These are phyloP conservation scores for Coemansia sp. DNA, from an alignment of 371 early-diverging fungal genomes.

Conservation along the genomic window DNA sequence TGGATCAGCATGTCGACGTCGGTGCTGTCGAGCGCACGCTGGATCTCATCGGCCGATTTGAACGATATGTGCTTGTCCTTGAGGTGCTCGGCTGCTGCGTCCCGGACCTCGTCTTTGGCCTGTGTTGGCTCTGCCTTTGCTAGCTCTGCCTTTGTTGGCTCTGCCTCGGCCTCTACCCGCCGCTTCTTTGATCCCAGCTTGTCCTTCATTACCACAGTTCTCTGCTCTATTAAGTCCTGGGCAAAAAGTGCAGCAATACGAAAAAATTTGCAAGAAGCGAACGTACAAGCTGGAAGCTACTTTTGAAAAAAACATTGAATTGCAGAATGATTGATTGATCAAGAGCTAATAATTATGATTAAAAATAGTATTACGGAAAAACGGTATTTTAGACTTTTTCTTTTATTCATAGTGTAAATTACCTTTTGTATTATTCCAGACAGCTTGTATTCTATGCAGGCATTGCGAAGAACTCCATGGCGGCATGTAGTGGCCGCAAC, in stretches of 20 bases:
- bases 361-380: too few species aligned
- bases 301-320: too few species aligned
- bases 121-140: background rate
- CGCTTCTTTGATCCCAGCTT: background rate
- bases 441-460: background rate
- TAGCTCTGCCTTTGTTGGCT: background rate
- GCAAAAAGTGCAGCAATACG: too few species aligned
- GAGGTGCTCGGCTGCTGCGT: constrained; percentile 3
- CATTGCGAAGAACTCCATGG: constrained; percentile 1
- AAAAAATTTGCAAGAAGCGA: too few species aligned
- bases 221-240: too few species aligned
- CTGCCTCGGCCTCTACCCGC: background rate
- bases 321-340: too few species aligned
- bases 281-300: too few species aligned
- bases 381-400: background rate
- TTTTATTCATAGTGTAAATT: background rate
- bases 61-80: constrained; percentile 35
- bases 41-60: constrained; percentile 36
- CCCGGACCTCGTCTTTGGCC: constrained; percentile 1
- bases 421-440: background rate
- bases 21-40: constrained; percentile 21
- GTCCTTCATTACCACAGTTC: background rate
- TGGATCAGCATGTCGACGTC: constrained; percentile 44
- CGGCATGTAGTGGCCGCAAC: background rate
- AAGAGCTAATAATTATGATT: too few species aligned